Evolutionary conservation across 305 asterid species (phyloP), one percentile per base, ranked within the genome.

Genomic region (Withania somnifera): DNA sequence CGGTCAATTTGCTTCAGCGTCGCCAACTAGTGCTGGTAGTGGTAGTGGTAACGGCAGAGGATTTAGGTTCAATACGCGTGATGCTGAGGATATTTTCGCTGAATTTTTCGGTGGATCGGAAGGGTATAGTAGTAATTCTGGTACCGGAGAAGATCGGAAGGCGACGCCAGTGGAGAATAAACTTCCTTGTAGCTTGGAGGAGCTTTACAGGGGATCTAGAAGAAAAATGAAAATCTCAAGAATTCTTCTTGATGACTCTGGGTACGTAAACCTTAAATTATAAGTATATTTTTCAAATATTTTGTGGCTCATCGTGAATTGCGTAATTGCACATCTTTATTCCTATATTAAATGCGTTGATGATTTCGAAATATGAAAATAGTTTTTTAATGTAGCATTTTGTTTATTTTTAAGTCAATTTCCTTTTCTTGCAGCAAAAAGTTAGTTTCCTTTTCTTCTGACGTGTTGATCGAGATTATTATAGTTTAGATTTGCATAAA

Each of bases 191-290:
- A 89, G 85, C 81, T 88, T 96, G 94, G 99, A 94, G 90, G 98
- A 96, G 88, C 83, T 96, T 84, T 94, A 89, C 58, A 93, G 89
- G 83, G 99, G 98, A 22, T 91, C 97, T 28, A 96, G 81, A 76
- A 89, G 97, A 91, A 96, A 94, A 90, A 94, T 94, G 98, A 88
- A 89, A 93, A 93, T 91, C 80, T 92, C 98, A 2, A 91, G 97
- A 83, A 89, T 86, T 40, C 91, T 87, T 82, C 89, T 89, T 42
- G 92, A 88, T 89, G 91, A 87, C 13, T 79, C 79, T 8, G 97
- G 99, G 99, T 94, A 87, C 38, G 91, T 83, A n/a, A 40, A 28
- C 82, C 38, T 60, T 22, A n/a, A 15, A 15, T 56, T 38, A 50
- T 11, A 32, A 66, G 64, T 5, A 45, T 32, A 15, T 24, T 26